Percentiles rank a stretch among this genome's conserved stretches.
These are phyloP conservation scores for Serendipita sp. DNA, from an alignment of 768 basidiomycete species.

Conservation along the genomic window DNA sequence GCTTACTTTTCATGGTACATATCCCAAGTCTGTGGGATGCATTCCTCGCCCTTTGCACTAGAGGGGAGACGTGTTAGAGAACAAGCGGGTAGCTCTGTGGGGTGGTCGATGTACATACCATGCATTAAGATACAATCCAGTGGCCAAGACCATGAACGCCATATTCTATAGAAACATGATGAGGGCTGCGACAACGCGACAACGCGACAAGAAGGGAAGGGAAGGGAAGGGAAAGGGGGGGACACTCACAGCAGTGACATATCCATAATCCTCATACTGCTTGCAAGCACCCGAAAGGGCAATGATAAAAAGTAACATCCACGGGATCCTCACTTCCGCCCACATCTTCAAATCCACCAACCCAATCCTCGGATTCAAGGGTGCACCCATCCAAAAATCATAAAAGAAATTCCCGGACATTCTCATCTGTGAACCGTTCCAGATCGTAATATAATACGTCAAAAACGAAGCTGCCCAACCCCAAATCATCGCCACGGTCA, in stretches of 20 bases:
- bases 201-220: not conserved
- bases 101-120: conserved; percentile 33
- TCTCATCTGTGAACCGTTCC: conserved; percentile 64
- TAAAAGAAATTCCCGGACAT: conserved; percentile 95
- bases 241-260: conserved; percentile 70
- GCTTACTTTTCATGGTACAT: conserved; percentile 94
- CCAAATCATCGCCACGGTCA: conserved; percentile 89
- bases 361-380: conserved; percentile 84
- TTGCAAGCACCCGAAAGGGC: conserved; percentile 86
- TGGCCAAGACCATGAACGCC: conserved; percentile 91
- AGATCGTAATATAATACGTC: conserved; percentile 64
- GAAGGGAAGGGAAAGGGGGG: not conserved
- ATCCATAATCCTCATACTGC: conserved; percentile 84
- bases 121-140: conserved; percentile 92
- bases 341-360: conserved; percentile 96
- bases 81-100: not conserved
- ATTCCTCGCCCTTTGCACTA: conserved; percentile 85
- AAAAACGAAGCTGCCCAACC: conserved; percentile 70
- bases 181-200: not conserved
- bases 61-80: not conserved
- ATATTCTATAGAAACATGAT: conserved; percentile 48
- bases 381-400: conserved; percentile 93
- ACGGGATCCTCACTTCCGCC: conserved; percentile 91
- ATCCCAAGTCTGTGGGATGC: conserved; percentile 95
- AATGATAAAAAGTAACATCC: conserved; percentile 90